Conservation (phyloP, 1,139 yeast species). For the Pneumocystis murina region DNA sequence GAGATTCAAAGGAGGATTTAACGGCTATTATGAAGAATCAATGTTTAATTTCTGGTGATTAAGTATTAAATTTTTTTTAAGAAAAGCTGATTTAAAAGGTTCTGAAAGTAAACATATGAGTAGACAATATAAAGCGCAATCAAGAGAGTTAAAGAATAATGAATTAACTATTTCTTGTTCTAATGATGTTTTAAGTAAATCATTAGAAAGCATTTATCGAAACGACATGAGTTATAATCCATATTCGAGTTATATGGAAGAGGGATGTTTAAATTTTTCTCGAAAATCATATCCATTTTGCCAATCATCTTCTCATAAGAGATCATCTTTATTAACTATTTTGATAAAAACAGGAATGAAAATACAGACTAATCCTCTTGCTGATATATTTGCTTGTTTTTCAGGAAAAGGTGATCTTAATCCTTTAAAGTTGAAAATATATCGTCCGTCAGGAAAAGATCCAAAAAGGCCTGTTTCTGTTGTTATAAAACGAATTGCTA, state of each 20-base stretch:
- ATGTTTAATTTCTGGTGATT: not conserved
- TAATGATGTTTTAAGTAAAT: not conserved
- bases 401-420: conserved; percentile 26
- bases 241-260: not conserved
- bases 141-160: not conserved
- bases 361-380: conserved; percentile 24
- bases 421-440: conserved; percentile 26
- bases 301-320: not conserved
- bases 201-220: not conserved
- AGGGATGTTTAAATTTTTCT: not conserved
- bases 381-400: conserved; percentile 28
- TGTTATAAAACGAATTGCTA: conserved; percentile 26
- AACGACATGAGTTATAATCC: not conserved
- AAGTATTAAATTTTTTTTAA: not conserved
- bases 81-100: not conserved
- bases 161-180: not conserved
- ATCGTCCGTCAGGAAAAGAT: conserved; percentile 24
- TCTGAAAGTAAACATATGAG: not conserved
- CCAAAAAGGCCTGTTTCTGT: conserved; percentile 26
- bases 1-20: not conserved
- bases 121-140: not conserved
- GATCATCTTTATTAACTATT: conserved; percentile 10
- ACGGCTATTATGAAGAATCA: not conserved
- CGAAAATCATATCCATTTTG: conserved; percentile 1
- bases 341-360: conserved; percentile 14